Base-by-base conservation (phyloP, 2,329 filamentous ascomycete species). In the Neospermospora avenae region DNA sequence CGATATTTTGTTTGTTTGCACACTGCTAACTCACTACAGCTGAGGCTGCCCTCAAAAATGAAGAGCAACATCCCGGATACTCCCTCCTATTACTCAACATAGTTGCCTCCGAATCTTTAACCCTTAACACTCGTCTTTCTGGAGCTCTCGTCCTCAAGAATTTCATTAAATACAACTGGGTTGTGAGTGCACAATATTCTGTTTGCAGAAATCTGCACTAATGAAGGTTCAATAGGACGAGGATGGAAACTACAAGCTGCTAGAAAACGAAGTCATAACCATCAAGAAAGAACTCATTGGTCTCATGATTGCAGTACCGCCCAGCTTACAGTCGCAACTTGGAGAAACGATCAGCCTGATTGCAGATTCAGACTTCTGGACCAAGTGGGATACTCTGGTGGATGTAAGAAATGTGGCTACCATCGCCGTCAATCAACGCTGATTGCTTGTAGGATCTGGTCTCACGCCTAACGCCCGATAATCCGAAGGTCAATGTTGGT, bases 111-210 rank as follows among this genome's bases (percentile, higher is more conserved):
- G 84, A 87, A 59, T 79, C 83, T 44, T 84, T 89, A 65, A 87
- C 91, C 42, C 77, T 81, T 66, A 93, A 90, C 70, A 95, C 90
- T 63, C 87, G 95, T 64, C 86, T 99, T 44, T 86, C 93, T 6
- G 91, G 90, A 70, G 91, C 95, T 28, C 82, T 99, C 62, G 95
- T 90, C 79, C 99, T 99, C 84, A 99, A 99, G 78, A 99, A 99
- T 80, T 96, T 96, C 76, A 92, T 99, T 72, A 89, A 90, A 75
- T 86, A 89, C 73, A 95, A 92, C 80, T 99, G 96, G 85, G 90
- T 91, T 69, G 86, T 88, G 77, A 68, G 84, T 57, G 42, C 4
- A 24, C 16, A 7, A 25, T 39, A 49, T 35, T 49, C 34, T 7
- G 44, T 41, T 41, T 49, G 44, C 55, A 35, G 13, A n/a, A 20